These are phyloP conservation scores for Paecilomyces sp. DNA, from an alignment of 2,329 filamentous ascomycete genomes.

Conservation along the genomic window DNA sequence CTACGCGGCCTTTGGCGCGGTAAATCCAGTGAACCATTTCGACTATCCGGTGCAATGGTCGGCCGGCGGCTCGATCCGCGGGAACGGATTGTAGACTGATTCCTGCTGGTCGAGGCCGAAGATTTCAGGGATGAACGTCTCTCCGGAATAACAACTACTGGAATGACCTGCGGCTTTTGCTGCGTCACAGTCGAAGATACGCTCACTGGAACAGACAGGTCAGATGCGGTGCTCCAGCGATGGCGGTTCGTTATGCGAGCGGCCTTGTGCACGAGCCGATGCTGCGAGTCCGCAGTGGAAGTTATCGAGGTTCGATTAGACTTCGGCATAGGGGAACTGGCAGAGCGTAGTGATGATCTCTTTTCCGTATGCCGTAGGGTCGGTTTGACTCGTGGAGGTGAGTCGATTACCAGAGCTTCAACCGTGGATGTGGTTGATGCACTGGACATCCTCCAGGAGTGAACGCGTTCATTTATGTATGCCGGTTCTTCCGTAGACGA, in stretches of 20 bases:
- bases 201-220: constrained; percentile 29
- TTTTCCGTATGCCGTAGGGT: constrained; percentile 49
- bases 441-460: constrained; percentile 39
- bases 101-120: constrained; percentile 28
- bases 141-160: constrained; percentile 42
- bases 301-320: constrained; percentile 40
- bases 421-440: constrained; percentile 49
- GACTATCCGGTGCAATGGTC: constrained; percentile 27
- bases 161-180: constrained; percentile 33
- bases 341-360: constrained; percentile 44
- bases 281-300: constrained; percentile 37
- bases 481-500: constrained; percentile 27
- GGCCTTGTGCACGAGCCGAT: constrained; percentile 45
- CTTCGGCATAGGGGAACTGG: constrained; percentile 35
- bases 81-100: constrained; percentile 31
- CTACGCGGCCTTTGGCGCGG: constrained; percentile 27
- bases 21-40: constrained; percentile 23
- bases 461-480: constrained; percentile 18
- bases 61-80: constrained; percentile 29
- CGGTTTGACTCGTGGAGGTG: constrained; percentile 37
- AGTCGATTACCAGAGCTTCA: constrained; percentile 49
- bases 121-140: constrained; percentile 38
- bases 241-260: constrained; percentile 43
- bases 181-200: constrained; percentile 21
- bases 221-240: constrained; percentile 36